Evolutionary conservation across 2,329 filamentous ascomycete genomes (phyloP), one percentile per base, ranked within the genome.

Genomic region (Ophiosphaerella herpotricha): DNA sequence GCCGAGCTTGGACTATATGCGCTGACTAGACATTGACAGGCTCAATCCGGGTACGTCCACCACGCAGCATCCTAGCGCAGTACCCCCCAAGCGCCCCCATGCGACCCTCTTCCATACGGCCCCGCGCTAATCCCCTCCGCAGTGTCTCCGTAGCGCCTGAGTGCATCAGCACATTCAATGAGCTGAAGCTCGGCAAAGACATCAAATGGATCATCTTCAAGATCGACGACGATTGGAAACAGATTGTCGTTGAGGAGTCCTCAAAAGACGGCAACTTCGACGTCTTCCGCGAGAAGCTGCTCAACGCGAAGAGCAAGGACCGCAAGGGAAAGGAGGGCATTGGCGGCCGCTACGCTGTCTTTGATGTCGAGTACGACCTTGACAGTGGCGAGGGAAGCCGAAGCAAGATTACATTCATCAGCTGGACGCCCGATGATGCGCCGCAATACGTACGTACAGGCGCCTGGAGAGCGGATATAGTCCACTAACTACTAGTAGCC

Each of bases 191-290:
- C 65, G 81, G 78, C 77, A 91, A 91, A 80, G 82, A 85, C 80
- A 70, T 74, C 66, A 92, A 91, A 79, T 95, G 84, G 83, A 88
- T 94, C 79, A 85, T 94, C 82, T 93, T 84, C 86, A 91, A 91
- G 83, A 85, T 94, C 73, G 87, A 86, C 60, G 88, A 92, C 77
- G 83, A 91, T 80, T 85, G 86, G 82, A 90, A 87, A 78, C 77
- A 90, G 78, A 91, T 94, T 73, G 86, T 89, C 52, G 85, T 94
- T 66, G 89, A 93, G 77, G 85, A 90, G 74, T 81, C 84, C 46
- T 88, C 85, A 51, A 78, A 77, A 55, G 80, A 86, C 64, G 77
- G 77, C 61, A 85, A 91, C 75, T 93, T 85, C 80, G 84, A 88
- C 50, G 76, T 68, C 59, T 91, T 92, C 83, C 87, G 88, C 66